Percentiles rank a stretch among this genome's conserved stretches.
These are phyloP conservation scores for Puccinia triticina DNA, from an alignment of 1,284 basidiomycete genomes.

Conservation along the genomic window DNA sequence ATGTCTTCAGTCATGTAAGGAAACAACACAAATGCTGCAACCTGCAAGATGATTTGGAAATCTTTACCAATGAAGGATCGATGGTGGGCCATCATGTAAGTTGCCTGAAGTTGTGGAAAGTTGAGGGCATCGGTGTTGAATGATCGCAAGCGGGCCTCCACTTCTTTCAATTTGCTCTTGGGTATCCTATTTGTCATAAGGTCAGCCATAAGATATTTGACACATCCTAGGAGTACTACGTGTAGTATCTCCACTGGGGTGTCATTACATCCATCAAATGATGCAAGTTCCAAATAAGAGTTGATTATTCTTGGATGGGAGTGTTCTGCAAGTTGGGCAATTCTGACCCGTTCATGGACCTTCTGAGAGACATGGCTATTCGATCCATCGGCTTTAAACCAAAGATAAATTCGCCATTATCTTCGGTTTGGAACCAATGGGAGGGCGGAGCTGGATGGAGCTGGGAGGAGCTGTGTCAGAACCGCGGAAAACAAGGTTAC, in stretches of 20 bases:
- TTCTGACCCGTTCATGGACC: not conserved
- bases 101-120: slow-evolving; percentile 55
- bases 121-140: slow-evolving; percentile 58
- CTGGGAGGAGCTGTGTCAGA: no score
- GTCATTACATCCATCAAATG: slow-evolving; percentile 13
- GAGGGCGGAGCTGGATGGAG: no score
- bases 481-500: no score
- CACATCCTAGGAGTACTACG: not conserved
- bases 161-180: not conserved
- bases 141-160: not conserved
- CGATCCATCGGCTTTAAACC: no score
- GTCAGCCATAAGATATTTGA: not conserved
- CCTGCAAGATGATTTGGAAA: slow-evolving; percentile 61
- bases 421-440: no score
- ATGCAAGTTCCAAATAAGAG: not conserved
- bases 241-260: slow-evolving; percentile 18
- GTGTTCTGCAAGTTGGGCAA: not conserved
- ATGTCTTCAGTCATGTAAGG: slow-evolving; percentile 55
- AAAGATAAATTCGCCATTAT: no score
- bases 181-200: not conserved
- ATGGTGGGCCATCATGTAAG: slow-evolving; percentile 59
- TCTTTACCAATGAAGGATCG: slow-evolving; percentile 61
- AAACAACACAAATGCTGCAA: slow-evolving; percentile 61
- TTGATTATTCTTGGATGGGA: not conserved
- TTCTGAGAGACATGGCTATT: no score